Percentiles rank a stretch among this genome's conserved stretches.
Conservation (phyloP, 2,329 filamentous ascomycete species). For the Huntiella omanensis region DNA sequence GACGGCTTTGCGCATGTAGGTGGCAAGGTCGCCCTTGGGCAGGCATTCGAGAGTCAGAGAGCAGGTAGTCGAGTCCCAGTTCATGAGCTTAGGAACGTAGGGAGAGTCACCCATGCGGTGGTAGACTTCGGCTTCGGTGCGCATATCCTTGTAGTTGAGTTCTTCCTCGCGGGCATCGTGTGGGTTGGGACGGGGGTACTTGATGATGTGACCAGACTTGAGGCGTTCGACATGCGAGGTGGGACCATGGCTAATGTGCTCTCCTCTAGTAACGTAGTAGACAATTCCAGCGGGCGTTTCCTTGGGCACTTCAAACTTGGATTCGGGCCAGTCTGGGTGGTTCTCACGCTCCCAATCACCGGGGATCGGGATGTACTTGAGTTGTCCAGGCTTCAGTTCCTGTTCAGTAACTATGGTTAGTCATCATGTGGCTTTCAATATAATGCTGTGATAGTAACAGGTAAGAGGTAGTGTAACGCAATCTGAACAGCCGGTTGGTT, state of each 20-base stretch:
- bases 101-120: slow-evolving; percentile 13
- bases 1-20: slow-evolving; percentile 13
- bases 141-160: slow-evolving; percentile 11
- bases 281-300: slow-evolving; percentile 12
- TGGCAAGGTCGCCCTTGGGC: slow-evolving; percentile 14
- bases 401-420: background rate
- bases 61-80: slow-evolving; percentile 14
- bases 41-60: slow-evolving; percentile 16
- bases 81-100: slow-evolving; percentile 13
- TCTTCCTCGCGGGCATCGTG: slow-evolving; percentile 13
- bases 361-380: slow-evolving; percentile 12
- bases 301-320: slow-evolving; percentile 13
- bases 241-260: slow-evolving; percentile 10
- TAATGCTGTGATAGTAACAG: no score
- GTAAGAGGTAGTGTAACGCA: no score
- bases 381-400: slow-evolving; percentile 10
- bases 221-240: slow-evolving; percentile 14
- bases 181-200: slow-evolving; percentile 14
- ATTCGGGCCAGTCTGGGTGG: slow-evolving; percentile 13
- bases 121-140: slow-evolving; percentile 15
- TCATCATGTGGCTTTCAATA: no score
- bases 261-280: slow-evolving; percentile 14
- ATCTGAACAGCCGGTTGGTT: no score
- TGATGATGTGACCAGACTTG: slow-evolving; percentile 14
- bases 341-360: slow-evolving; percentile 13